A percentile compares a stretch with the other conserved stretches of the same genome.
Conservation (phyloP, 306 rosid genomes). For the Rubus idaeus region DNA sequence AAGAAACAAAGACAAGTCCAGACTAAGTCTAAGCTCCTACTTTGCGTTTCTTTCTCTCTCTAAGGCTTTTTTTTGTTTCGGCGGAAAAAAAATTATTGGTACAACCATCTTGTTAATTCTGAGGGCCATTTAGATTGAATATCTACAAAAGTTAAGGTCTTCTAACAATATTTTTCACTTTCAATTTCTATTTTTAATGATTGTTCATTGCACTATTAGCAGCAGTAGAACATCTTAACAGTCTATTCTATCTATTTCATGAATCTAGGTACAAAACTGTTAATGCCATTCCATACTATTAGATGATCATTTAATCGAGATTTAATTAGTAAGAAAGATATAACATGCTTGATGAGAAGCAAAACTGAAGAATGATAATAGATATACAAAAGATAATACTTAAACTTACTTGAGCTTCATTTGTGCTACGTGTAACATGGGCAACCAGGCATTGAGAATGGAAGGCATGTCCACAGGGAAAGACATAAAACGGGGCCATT, state of each 20-base stretch:
- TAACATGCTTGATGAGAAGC: background rate
- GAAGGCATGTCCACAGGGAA: constrained; percentile 93
- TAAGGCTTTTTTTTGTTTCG: no score
- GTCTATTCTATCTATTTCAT: background rate
- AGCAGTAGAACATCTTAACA: background rate
- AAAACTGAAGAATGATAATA: background rate
- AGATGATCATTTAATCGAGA: background rate
- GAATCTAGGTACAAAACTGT: background rate
- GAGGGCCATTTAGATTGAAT: background rate
- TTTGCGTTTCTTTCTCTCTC: no score
- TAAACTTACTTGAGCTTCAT: constrained; percentile 64
- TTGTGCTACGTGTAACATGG: constrained; percentile 88
- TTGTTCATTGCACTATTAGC: background rate
- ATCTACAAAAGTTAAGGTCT: background rate
- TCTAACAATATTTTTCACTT: background rate
- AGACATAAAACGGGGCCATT: constrained; percentile 96
- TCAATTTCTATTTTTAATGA: background rate
- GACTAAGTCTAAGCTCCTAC: no score
- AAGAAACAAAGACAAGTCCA: background rate
- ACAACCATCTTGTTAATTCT: background rate
- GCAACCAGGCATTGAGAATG: constrained; percentile 88
- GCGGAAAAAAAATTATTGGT: background rate
- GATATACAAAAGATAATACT: constrained; percentile 2
- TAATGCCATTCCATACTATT: background rate
- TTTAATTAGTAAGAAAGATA: background rate